Evolutionary conservation across 1,284 basidiomycete species (phyloP), one percentile per base, ranked within the genome.

Genomic region (Meira miltonrushii): DNA sequence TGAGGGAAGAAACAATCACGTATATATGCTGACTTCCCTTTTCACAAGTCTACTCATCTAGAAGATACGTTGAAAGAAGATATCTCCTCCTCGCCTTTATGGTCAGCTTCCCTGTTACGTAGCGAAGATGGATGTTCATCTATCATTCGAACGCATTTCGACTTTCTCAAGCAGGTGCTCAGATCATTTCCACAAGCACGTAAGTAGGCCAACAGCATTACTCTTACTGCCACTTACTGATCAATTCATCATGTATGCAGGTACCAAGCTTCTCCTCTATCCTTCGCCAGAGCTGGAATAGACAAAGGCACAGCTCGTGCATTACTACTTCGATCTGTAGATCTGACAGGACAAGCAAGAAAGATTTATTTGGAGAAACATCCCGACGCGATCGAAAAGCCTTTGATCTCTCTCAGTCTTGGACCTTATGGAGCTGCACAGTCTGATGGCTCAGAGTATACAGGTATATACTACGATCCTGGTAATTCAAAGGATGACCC

Each of bases 391-490:
- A 15, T 17, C 6, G 21, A 47, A 10, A 54, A n/a, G 25, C 64
- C 72, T 1, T 8, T 70, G 19, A 59, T 73, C 25, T 60, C 62
- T 19, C 59, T 74, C 25, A 66, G 65, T 28, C 54, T 74, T 8
- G 72, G 72, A 2, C 72, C 72, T 4, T 74, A 72, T 50, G 72
- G 69, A 11, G 69, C 54, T 8, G 60, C 67, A 58, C 65, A 72
- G 15, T 64, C 68, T 59, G 67, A 72, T 52, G 69, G 69, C 19
- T 64, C 68, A 3, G 69, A 72, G 48, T 72, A 38, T 47, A 43
- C 28, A 33, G 28, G 28, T 33, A 4, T 33, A 33, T 33, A 33
- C 8, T 33, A 33, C 8, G 28, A 33, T 33, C 28, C 28, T 4
- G 3, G 4, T 8, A 33, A 33, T 33, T 33, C 28, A 33, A 33